Evolutionary conservation across 768 basidiomycete species (phyloP).

Genomic region (Lyophyllum atratum): DNA sequence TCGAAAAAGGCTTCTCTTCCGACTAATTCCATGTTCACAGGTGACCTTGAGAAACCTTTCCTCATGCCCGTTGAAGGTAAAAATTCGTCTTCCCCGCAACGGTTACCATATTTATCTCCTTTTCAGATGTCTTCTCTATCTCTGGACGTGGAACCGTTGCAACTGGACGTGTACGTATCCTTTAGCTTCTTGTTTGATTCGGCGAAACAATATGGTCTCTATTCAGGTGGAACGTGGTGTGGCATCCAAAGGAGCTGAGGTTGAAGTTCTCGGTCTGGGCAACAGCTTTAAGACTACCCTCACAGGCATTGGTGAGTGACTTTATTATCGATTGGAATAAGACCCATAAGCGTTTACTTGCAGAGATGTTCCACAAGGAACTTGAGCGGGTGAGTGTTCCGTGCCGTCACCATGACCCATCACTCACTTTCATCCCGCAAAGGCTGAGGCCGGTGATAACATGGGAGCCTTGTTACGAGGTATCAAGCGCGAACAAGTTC

Average conservation of each 20-base stretch:
- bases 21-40: conserved; percentile 36
- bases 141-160: conserved; percentile 98
- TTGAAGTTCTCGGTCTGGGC: conserved; percentile 91
- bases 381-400: conserved; percentile 77
- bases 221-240: conserved; percentile 86
- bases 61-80: conserved; percentile 89
- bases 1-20: background rate
- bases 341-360: background rate
- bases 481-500: conserved; percentile 94
- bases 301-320: conserved; percentile 81
- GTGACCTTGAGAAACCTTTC: conserved; percentile 98
- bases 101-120: background rate
- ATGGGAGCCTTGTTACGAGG: conserved; percentile 98
- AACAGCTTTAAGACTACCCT: conserved; percentile 84
- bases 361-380: conserved; percentile 99
- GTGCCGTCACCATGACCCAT: background rate
- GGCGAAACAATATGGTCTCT: background rate
- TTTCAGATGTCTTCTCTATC: conserved; percentile 88
- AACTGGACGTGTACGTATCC: conserved; percentile 76
- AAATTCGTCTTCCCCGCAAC: conserved; percentile 1
- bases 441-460: conserved; percentile 99
- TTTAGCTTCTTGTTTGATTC: background rate
- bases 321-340: background rate
- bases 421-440: conserved; percentile 1
- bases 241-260: conserved; percentile 88